These are phyloP conservation scores for Candida sp. DNA, from an alignment of 1,139 yeast species.

Conservation along the genomic window DNA sequence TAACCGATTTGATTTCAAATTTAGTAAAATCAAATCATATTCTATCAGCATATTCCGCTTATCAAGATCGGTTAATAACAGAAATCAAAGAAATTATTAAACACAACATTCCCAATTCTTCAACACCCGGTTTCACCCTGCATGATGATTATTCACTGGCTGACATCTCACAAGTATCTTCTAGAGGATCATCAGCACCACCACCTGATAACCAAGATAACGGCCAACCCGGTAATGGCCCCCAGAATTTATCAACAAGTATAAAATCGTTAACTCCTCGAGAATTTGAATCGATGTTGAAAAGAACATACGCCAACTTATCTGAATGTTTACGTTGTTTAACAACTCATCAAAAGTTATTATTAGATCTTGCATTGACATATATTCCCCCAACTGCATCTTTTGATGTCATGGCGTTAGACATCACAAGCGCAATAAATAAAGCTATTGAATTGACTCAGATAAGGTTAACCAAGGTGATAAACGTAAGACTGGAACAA, in stretches of 20 bases:
- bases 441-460: slow-evolving; percentile 74
- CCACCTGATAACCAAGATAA: slow-evolving; percentile 10
- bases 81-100: slow-evolving; percentile 77
- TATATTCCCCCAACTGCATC: slow-evolving; percentile 34
- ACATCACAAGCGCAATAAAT: slow-evolving; percentile 57
- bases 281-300: slow-evolving; percentile 74
- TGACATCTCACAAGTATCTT: slow-evolving; percentile 23
- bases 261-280: slow-evolving; percentile 64
- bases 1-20: slow-evolving; percentile 49
- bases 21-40: slow-evolving; percentile 63
- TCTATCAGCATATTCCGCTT: slow-evolving; percentile 58
- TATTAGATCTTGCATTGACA: slow-evolving; percentile 71
- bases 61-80: slow-evolving; percentile 62
- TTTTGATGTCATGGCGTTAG: slow-evolving; percentile 54
- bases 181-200: slow-evolving; percentile 29
- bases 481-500: slow-evolving; percentile 75
- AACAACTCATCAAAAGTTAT: slow-evolving; percentile 72
- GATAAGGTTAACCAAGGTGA: slow-evolving; percentile 70
- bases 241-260: slow-evolving; percentile 38
- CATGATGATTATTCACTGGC: slow-evolving; percentile 8
- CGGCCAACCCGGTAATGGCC: slow-evolving; percentile 3
- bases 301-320: slow-evolving; percentile 57
- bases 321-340: slow-evolving; percentile 74
- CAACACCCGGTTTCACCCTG: slow-evolving; percentile 5
- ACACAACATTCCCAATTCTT: slow-evolving; percentile 49